phyloP scores from a whole-genome alignment of 2,329 filamentous ascomycete genomes.

The Hypoxylon sp. region DNA sequence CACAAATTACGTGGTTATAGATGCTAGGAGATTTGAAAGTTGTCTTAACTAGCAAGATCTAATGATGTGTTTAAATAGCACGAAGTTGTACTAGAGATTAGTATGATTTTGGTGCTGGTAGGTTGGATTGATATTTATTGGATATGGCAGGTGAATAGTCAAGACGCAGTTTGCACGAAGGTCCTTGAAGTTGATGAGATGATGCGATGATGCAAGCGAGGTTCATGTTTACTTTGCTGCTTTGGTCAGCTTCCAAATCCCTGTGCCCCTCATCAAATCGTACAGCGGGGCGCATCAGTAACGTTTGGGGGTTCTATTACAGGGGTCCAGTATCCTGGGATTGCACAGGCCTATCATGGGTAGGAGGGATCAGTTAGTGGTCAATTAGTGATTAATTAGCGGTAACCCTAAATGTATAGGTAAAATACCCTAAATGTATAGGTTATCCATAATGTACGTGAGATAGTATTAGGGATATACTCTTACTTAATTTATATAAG shows the following conservation, averaged over 20 bases:
- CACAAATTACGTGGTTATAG: background rate
- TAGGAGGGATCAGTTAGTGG: conserved; percentile 25
- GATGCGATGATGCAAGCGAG: conserved; percentile 15
- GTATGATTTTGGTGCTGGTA: background rate
- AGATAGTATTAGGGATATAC: too few relatives aligned
- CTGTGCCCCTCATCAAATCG: conserved; percentile 31
- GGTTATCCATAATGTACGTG: too few relatives aligned
- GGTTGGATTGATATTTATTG: background rate
- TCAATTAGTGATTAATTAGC: too few relatives aligned
- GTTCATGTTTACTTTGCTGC: conserved; percentile 30
- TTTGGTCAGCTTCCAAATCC: conserved; percentile 21
- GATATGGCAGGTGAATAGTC: conserved; percentile 3
- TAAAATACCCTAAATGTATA: too few relatives aligned
- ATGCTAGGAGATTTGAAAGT: background rate
- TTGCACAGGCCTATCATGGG: conserved; percentile 33
- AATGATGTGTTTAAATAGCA: background rate
- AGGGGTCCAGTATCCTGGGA: conserved; percentile 18
- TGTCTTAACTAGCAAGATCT: background rate
- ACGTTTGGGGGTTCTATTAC: conserved; percentile 18
- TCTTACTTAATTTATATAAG: too few relatives aligned
- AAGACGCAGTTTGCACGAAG: conserved; percentile 19
- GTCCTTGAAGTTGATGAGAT: conserved; percentile 4
- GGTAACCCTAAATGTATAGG: too few relatives aligned
- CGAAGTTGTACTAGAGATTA: background rate
- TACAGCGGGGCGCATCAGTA: conserved; percentile 31